Conservation (phyloP, 768 basidiomycete species). For the Nidularia pulvinata region DNA sequence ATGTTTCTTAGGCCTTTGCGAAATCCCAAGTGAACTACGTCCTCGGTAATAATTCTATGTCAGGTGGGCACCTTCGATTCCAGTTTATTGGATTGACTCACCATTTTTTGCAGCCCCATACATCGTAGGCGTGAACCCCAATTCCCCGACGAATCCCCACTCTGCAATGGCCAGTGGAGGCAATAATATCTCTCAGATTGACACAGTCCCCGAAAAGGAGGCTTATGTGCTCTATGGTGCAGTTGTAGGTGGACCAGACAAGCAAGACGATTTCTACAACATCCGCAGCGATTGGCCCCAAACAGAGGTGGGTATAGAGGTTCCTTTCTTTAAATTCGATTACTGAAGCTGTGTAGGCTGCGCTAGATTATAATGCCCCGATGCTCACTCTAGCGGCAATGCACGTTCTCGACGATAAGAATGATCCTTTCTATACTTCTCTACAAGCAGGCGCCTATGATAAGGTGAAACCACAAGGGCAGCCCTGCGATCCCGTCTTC, state of each 20-base stretch:
- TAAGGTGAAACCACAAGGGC: constrained; percentile 58
- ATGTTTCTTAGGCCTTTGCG: constrained; percentile 57
- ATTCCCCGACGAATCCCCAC: constrained; percentile 90
- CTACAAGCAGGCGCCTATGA: constrained; percentile 69
- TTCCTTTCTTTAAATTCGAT: background rate
- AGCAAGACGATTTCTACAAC: constrained; percentile 76
- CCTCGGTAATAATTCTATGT: constrained; percentile 91
- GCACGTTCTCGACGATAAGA: constrained; percentile 63
- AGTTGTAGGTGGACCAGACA: constrained; percentile 85
- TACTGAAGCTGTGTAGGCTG: constrained; percentile 39
- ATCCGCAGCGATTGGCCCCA: constrained; percentile 90
- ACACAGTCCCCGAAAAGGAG: constrained; percentile 71
- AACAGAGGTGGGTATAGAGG: constrained; percentile 58
- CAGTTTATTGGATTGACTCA: background rate
- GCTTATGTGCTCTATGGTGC: constrained; percentile 86
- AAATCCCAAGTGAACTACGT: constrained; percentile 79
- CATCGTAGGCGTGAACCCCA: constrained; percentile 87
- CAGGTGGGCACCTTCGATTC: constrained; percentile 39
- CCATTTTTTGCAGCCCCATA: constrained; percentile 57
- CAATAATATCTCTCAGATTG: constrained; percentile 62
- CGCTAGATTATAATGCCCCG: constrained; percentile 90
- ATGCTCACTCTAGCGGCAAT: constrained; percentile 85
- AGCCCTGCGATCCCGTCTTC: constrained; percentile 80
- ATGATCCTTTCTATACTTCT: constrained; percentile 78
- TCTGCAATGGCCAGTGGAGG: constrained; percentile 90